A percentile compares a stretch with the other conserved stretches of the same genome.
These are phyloP conservation scores for Fusarium subtropicale DNA, from an alignment of 2,329 filamentous ascomycete species.

Conservation along the genomic window DNA sequence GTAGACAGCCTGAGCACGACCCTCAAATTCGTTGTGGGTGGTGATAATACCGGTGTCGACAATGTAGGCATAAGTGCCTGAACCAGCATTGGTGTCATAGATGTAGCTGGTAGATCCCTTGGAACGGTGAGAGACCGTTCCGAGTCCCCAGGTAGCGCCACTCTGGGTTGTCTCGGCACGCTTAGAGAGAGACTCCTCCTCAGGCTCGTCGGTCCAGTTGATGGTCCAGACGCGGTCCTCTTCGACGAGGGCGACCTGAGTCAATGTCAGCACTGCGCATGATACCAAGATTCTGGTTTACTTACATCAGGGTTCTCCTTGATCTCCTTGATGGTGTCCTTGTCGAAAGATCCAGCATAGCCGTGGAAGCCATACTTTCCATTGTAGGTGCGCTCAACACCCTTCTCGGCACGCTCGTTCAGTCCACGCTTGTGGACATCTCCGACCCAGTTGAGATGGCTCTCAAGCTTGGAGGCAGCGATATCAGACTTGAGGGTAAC, in stretches of 20 bases:
- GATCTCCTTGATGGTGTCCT: slow-evolving; percentile 56
- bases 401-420: slow-evolving; percentile 57
- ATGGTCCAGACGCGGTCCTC: slow-evolving; percentile 49
- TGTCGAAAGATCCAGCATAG: slow-evolving; percentile 59
- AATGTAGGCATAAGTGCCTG: slow-evolving; percentile 67
- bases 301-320: slow-evolving; percentile 57
- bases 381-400: slow-evolving; percentile 49
- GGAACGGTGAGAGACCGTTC: slow-evolving; percentile 49
- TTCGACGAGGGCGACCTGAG: slow-evolving; percentile 49
- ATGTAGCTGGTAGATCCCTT: slow-evolving; percentile 55
- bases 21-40: slow-evolving; percentile 65
- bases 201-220: slow-evolving; percentile 37
- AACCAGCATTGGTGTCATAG: slow-evolving; percentile 60
- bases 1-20: slow-evolving; percentile 57
- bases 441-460: slow-evolving; percentile 62
- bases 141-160: slow-evolving; percentile 51
- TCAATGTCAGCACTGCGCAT: not conserved
- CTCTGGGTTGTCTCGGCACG: slow-evolving; percentile 48
- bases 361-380: slow-evolving; percentile 52
- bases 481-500: slow-evolving; percentile 69
- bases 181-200: slow-evolving; percentile 39
- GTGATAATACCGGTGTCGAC: slow-evolving; percentile 71
- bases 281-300: not conserved
- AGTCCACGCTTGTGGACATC: slow-evolving; percentile 66
- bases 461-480: slow-evolving; percentile 57